A percentile compares a stretch with the other conserved stretches of the same genome.
Conservation (phyloP, 2,329 filamentous ascomycete genomes). For the Zasmidium angulare region DNA sequence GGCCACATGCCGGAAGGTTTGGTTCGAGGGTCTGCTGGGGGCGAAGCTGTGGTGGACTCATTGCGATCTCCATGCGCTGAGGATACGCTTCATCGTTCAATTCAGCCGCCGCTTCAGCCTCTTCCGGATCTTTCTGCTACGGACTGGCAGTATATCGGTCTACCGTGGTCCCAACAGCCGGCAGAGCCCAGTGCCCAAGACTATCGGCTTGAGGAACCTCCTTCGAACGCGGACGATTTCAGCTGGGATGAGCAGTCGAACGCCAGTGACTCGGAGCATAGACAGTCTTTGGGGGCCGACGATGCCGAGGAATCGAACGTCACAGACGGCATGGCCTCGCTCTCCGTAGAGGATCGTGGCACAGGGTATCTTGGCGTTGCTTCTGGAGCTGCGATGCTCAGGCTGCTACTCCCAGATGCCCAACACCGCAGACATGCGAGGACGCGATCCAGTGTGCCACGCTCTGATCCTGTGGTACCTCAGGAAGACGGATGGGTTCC, state of each 20-base stretch:
- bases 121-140: conserved; percentile 1
- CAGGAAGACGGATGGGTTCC: conserved; percentile 22
- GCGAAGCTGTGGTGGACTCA: too few species aligned
- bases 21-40: too few species aligned
- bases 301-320: conserved; percentile 17
- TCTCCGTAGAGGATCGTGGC: conserved; percentile 36
- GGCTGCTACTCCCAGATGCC: conserved; percentile 30
- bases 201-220: conserved; percentile 25
- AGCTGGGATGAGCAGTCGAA: conserved; percentile 30
- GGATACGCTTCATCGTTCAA: too few species aligned
- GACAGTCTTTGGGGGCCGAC: conserved; percentile 10
- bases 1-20: too few species aligned
- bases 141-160: conserved; percentile 12
- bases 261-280: conserved; percentile 9
- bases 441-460: not conserved
- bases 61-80: too few species aligned
- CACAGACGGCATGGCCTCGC: conserved; percentile 35
- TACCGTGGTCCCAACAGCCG: not conserved
- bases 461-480: conserved; percentile 1
- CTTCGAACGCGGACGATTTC: conserved; percentile 27
- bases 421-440: conserved; percentile 13
- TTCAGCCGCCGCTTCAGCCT: not conserved
- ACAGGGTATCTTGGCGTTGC: conserved; percentile 49
- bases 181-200: not conserved
- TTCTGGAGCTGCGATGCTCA: conserved; percentile 47